These are phyloP conservation scores for Phycomyces nitens DNA, from an alignment of 192 early-diverging fungal species.

Conservation along the genomic window DNA sequence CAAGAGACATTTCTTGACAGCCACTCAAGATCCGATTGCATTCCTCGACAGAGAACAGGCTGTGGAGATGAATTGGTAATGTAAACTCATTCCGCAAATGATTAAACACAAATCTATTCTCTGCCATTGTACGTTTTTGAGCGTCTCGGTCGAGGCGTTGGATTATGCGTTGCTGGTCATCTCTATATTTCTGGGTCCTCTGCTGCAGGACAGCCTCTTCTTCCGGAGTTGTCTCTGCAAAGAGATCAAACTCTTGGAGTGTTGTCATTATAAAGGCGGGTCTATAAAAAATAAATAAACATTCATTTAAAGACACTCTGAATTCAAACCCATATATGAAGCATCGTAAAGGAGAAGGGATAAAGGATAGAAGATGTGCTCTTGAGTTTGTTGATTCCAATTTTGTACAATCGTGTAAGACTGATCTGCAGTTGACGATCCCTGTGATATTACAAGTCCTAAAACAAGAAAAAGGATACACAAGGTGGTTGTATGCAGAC, in stretches of 20 bases:
- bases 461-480: too few relatives aligned
- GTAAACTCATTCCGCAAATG: constrained; percentile 10
- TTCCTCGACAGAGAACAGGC: constrained; percentile 12
- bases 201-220: constrained; percentile 15
- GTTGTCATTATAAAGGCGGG: too few relatives aligned
- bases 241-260: constrained; percentile 30
- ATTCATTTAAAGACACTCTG: too few relatives aligned
- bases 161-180: not conserved
- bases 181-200: constrained; percentile 5
- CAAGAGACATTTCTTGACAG: not conserved
- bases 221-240: constrained; percentile 36
- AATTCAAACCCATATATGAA: too few relatives aligned
- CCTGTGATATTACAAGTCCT: too few relatives aligned
- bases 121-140: not conserved
- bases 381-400: too few relatives aligned
- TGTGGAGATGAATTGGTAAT: not conserved
- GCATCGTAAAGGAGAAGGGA: too few relatives aligned
- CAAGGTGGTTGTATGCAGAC: too few relatives aligned
- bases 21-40: constrained; percentile 30
- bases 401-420: too few relatives aligned
- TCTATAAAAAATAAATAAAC: too few relatives aligned
- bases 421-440: too few relatives aligned
- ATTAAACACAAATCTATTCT: constrained; percentile 20
- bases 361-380: too few relatives aligned
- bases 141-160: constrained; percentile 31